Evolutionary conservation across 371 early-diverging fungal species (phyloP), one percentile per base, ranked within the genome.

Genomic region (Cladochytrium tenue): DNA sequence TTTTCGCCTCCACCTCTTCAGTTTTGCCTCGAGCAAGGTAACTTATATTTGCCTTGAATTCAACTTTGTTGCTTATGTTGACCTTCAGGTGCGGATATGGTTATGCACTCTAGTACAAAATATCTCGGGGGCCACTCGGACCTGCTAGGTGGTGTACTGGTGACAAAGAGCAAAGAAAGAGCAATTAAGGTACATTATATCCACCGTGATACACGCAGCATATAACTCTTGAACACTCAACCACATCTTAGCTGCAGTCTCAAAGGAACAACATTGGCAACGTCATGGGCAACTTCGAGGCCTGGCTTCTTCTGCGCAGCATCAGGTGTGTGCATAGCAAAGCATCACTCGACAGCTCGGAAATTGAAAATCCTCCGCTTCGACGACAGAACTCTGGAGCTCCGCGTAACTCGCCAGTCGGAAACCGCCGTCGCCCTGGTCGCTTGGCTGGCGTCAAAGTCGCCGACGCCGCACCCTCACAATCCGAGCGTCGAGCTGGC

Each of bases 61-160:
- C 27, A 25, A 13, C 35, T 34, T 55, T 65, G 23, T 17, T 63
- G 31, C n/a, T 32, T 33, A 13, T 17, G 23, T 67, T 56, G 34
- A 51, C 15, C 66, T 28, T 7, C 25, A 20, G 82, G 82, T 23
- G 81, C 71, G 32, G 78, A 82, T 59, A 62, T 79, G n/a, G 81
- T 74, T n/a, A 76, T 83, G 78, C 84, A 84, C 60, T 64, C 68
- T 26, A 35, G 67, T 28, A 84, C 84, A 25, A 84, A 84, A 68
- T 82, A 66, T 34, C 33, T 81, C 0, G 82, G 80, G 51, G 84
- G 84, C 1, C 84, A 84, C 64, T 75, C 74, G 30, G 84, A 84
- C 71, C 63, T 81, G 10, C 67, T 85, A 3, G 80, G 76, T 15
- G 86, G 86, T 36, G 74, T 81, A 2, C 60, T 81, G 62, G 63